Evolutionary conservation across 2,329 filamentous ascomycete genomes (phyloP).

Genomic region (Fusarium dimerum): DNA sequence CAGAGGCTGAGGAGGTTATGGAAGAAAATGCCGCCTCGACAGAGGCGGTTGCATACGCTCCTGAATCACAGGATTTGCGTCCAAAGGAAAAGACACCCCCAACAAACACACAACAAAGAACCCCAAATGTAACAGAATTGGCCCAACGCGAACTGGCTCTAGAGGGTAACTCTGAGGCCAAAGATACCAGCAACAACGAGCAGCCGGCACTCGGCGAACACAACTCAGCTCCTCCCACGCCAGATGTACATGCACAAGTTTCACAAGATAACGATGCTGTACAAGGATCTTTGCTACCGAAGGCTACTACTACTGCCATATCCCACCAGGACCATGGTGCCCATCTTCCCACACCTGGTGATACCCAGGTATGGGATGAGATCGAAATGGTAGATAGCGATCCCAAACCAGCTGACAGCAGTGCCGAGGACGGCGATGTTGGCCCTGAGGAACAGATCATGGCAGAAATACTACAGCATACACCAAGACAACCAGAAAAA

Average conservation of each 20-base stretch:
- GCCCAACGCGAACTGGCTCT: slow-evolving; percentile 3
- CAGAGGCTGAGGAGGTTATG: slow-evolving; percentile 1
- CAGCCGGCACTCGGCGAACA: slow-evolving; percentile 15
- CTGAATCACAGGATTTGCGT: not conserved
- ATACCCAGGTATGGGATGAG: slow-evolving; percentile 21
- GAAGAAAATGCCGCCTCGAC: not conserved
- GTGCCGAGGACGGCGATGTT: slow-evolving; percentile 22
- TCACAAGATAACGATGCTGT: slow-evolving; percentile 9
- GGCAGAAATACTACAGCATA: slow-evolving; percentile 31
- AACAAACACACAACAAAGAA: slow-evolving; percentile 12
- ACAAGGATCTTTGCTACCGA: slow-evolving; percentile 5
- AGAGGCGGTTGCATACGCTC: slow-evolving; percentile 2
- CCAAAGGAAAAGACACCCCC: slow-evolving; percentile 11
- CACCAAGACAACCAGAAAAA: slow-evolving; percentile 16
- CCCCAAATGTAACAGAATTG: slow-evolving; percentile 5
- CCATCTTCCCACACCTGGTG: slow-evolving; percentile 24
- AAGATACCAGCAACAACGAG: slow-evolving; percentile 6
- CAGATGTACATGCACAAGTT: slow-evolving; percentile 13
- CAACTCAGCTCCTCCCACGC: slow-evolving; percentile 26
- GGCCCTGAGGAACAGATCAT: slow-evolving; percentile 32
- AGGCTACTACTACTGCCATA: slow-evolving; percentile 8
- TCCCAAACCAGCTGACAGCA: slow-evolving; percentile 5
- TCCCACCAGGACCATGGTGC: slow-evolving; percentile 9
- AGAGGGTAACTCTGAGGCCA: slow-evolving; percentile 2
- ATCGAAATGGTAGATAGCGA: slow-evolving; percentile 17